phyloP scores from a whole-genome alignment of 2,329 filamentous ascomycete species.

The Cryoendolithus antarcticus region DNA sequence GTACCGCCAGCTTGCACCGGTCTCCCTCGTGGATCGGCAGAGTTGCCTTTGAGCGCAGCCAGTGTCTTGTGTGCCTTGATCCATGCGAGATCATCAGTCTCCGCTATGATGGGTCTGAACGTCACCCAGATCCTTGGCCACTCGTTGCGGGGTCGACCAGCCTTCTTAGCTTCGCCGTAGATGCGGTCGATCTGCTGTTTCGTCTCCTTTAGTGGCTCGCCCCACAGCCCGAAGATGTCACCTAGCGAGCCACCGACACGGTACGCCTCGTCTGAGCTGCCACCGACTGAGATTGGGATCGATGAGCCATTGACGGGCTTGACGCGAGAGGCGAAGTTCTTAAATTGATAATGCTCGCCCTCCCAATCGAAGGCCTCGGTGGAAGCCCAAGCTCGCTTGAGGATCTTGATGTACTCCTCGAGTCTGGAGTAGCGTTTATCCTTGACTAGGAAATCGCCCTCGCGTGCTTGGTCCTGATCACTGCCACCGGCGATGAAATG shows the following conservation, averaged over 20 bases:
- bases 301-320: slow-evolving; percentile 38
- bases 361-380: slow-evolving; percentile 50
- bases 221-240: slow-evolving; percentile 54
- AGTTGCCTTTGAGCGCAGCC: slow-evolving; percentile 37
- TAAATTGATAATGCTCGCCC: slow-evolving; percentile 48
- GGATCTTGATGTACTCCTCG: slow-evolving; percentile 51
- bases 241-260: slow-evolving; percentile 45
- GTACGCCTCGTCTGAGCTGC: slow-evolving; percentile 47
- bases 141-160: slow-evolving; percentile 37
- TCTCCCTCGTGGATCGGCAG: slow-evolving; percentile 14
- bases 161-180: slow-evolving; percentile 46
- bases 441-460: slow-evolving; percentile 48
- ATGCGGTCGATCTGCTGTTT: slow-evolving; percentile 50
- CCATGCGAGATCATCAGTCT: slow-evolving; percentile 52
- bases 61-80: slow-evolving; percentile 46
- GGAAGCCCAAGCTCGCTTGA: slow-evolving; percentile 46
- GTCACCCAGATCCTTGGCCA: slow-evolving; percentile 51
- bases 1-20: slow-evolving; percentile 19
- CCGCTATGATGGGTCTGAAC: slow-evolving; percentile 48
- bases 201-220: slow-evolving; percentile 51
- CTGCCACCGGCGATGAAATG: slow-evolving; percentile 53
- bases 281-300: slow-evolving; percentile 48
- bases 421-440: slow-evolving; percentile 45
- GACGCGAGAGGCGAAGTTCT: slow-evolving; percentile 43
- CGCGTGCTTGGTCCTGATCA: slow-evolving; percentile 46